Percentiles rank a stretch among this genome's conserved stretches.
Conservation (phyloP, 495 filamentous ascomycete genomes). For the Aspergillus diversus region DNA sequence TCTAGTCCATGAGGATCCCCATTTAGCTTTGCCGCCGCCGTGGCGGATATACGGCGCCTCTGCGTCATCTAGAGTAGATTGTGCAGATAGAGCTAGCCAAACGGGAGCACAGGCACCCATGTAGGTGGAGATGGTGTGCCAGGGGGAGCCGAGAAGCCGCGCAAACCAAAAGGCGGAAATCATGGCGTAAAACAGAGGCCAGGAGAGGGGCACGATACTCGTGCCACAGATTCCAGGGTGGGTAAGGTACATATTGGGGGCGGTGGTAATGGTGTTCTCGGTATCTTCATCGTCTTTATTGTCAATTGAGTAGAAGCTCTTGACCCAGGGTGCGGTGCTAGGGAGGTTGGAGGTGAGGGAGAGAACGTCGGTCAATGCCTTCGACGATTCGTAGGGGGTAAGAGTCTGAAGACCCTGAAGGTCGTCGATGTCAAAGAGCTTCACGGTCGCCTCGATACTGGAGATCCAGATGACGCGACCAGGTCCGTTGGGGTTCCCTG, state of each 20-base stretch:
- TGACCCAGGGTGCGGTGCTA: conserved; percentile 58
- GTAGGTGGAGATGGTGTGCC: conserved; percentile 78
- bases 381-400: conserved; percentile 79
- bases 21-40: conserved; percentile 71
- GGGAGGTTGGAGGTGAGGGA: conserved; percentile 73
- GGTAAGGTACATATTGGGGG: conserved; percentile 70
- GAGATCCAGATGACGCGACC: conserved; percentile 84
- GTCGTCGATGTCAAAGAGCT: conserved; percentile 65
- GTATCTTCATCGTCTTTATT: conserved; percentile 12
- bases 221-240: conserved; percentile 91
- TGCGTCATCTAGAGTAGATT: conserved; percentile 64
- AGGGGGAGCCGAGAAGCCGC: conserved; percentile 82
- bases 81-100: conserved; percentile 76
- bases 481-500: conserved; percentile 42
- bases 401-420: conserved; percentile 69
- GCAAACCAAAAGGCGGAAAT: conserved; percentile 68
- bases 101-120: conserved; percentile 75
- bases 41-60: conserved; percentile 48
- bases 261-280: neutral
- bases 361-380: conserved; percentile 83
- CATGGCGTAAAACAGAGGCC: conserved; percentile 66
- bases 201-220: conserved; percentile 70
- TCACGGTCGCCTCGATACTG: conserved; percentile 69
- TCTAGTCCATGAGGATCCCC: conserved; percentile 72
- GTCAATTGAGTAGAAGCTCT: conserved; percentile 50